Evolutionary conservation across 441 rosid species (phyloP).

Genomic region (Erodium texanum): DNA sequence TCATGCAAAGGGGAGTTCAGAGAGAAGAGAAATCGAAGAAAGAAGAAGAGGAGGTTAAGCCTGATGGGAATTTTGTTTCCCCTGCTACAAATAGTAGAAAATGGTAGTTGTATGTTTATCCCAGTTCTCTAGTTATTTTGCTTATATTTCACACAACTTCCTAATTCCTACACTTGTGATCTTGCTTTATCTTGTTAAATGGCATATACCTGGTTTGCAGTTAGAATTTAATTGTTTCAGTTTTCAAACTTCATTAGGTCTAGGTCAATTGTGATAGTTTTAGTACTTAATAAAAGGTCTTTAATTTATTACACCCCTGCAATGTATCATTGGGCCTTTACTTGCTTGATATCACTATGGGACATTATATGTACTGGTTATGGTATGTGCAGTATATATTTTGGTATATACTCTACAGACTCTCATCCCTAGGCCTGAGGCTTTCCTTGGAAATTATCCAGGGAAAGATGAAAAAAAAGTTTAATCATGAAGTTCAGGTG

Average conservation of each 20-base stretch:
- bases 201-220: too few relatives aligned
- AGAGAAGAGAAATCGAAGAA: conserved; percentile 43
- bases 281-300: not conserved
- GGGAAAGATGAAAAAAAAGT: too few relatives aligned
- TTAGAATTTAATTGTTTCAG: not conserved
- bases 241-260: not conserved
- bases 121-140: not conserved
- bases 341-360: not conserved
- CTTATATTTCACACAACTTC: not conserved
- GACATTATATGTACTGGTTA: not conserved
- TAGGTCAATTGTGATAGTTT: not conserved
- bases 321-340: not conserved
- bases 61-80: conserved; percentile 39
- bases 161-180: too few relatives aligned
- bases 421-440: not conserved
- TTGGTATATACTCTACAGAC: not conserved
- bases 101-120: conserved; percentile 38
- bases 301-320: not conserved
- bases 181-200: too few relatives aligned
- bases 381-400: not conserved
- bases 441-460: not conserved
- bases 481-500: too few relatives aligned
- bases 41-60: conserved; percentile 36
- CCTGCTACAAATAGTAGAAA: conserved; percentile 35
- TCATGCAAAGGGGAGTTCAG: conserved; percentile 77